phyloP scores from a whole-genome alignment of 2,329 filamentous ascomycete species.

The Neofusicoccum cordaticola region DNA sequence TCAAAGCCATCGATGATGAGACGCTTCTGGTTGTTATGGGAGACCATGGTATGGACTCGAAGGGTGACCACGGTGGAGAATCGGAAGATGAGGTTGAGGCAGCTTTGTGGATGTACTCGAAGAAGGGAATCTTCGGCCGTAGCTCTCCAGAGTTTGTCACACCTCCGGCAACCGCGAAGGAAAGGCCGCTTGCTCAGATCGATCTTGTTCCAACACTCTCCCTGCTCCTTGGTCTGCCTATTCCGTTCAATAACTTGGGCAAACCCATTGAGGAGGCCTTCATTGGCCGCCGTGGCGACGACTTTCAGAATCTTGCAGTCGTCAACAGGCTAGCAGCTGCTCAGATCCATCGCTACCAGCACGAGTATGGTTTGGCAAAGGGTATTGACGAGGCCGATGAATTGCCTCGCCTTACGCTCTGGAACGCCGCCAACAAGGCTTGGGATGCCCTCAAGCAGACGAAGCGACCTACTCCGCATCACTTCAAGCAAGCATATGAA shows the following conservation, averaged over 20 bases:
- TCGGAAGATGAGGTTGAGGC: constrained; percentile 94
- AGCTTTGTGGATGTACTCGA: constrained; percentile 98
- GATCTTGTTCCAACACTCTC: constrained; percentile 92
- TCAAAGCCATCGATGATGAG: constrained; percentile 71
- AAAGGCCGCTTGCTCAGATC: constrained; percentile 76
- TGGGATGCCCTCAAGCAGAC: constrained; percentile 48
- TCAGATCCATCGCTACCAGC: constrained; percentile 86
- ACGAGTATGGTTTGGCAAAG: constrained; percentile 72
- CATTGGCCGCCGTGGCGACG: constrained; percentile 63
- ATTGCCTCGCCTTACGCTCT: constrained; percentile 57
- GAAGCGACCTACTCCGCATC: constrained; percentile 34
- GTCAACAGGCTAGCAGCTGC: constrained; percentile 77
- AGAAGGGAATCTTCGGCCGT: constrained; percentile 78
- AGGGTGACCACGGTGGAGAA: constrained; percentile 97
- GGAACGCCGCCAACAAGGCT: constrained; percentile 56
- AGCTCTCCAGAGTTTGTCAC: constrained; percentile 58
- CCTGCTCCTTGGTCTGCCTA: constrained; percentile 82
- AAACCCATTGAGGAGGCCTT: constrained; percentile 94
- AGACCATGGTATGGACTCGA: constrained; percentile 97
- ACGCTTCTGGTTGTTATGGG: constrained; percentile 95
- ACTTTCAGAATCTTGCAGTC: constrained; percentile 73
- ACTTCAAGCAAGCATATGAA: constrained; percentile 46
- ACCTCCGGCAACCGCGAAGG: constrained; percentile 71
- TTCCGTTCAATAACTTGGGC: constrained; percentile 94
- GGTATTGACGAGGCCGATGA: constrained; percentile 63